Evolutionary conservation across 768 basidiomycete genomes (phyloP).

Genomic region (Phylloporus scabripes): DNA sequence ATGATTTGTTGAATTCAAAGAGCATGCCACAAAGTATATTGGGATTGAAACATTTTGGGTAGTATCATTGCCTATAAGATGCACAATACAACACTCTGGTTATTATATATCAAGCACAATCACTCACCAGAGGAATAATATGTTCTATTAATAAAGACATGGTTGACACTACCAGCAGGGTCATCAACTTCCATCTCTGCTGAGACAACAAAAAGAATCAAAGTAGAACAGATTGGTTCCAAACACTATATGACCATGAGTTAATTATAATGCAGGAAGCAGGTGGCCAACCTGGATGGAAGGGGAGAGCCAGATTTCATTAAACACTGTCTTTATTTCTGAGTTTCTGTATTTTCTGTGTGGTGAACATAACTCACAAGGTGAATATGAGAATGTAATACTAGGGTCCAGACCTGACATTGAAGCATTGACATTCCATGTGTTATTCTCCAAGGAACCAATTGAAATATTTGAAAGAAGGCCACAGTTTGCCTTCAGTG

Average conservation of each 20-base stretch:
- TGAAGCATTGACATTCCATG: no score
- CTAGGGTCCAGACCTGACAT: neutral
- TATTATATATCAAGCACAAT: neutral
- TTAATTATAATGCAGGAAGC: neutral
- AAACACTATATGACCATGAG: neutral
- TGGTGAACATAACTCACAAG: neutral
- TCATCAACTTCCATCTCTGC: neutral
- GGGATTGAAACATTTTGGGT: neutral
- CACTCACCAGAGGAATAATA: neutral
- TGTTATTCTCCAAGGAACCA: no score
- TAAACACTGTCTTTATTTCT: neutral
- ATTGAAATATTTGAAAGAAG: no score
- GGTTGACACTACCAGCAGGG: neutral
- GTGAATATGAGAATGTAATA: neutral
- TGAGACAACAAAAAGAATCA: neutral
- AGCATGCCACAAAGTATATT: neutral
- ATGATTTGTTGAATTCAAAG: neutral
- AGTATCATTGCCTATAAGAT: neutral
- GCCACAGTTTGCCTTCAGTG: no score
- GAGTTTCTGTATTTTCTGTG: neutral
- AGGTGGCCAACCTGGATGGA: neutral
- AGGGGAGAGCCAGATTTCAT: neutral
- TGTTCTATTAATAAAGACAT: neutral
- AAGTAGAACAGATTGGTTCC: neutral
- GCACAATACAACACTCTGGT: neutral